phyloP scores from a whole-genome alignment of 2,329 filamentous ascomycete species.

The Fusarium sp. region DNA sequence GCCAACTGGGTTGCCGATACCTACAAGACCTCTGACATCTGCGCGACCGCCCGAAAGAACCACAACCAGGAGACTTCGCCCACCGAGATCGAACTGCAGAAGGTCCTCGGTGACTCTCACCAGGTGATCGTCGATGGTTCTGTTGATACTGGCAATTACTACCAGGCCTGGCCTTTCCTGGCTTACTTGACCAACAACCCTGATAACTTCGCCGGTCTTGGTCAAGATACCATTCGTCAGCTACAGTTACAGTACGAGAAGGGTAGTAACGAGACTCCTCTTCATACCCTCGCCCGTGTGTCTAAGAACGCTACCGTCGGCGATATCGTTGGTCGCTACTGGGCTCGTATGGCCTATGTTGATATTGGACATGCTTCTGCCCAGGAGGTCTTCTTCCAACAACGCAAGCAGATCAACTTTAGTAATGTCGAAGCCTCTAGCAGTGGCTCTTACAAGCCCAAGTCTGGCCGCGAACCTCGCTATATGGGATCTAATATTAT shows the following conservation, averaged over 20 bases:
- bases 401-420: constrained; percentile 56
- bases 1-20: constrained; percentile 65
- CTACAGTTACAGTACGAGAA: constrained; percentile 59
- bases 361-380: constrained; percentile 62
- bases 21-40: constrained; percentile 60
- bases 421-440: constrained; percentile 56
- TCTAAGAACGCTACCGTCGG: constrained; percentile 51
- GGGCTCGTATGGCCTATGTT: constrained; percentile 66
- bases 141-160: constrained; percentile 59
- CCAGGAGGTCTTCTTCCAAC: constrained; percentile 53
- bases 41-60: constrained; percentile 54
- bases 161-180: constrained; percentile 65
- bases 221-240: constrained; percentile 57
- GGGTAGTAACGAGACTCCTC: constrained; percentile 63
- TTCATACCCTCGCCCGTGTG: constrained; percentile 60
- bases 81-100: constrained; percentile 51
- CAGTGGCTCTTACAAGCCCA: constrained; percentile 57
- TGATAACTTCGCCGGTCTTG: constrained; percentile 57
- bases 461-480: constrained; percentile 56
- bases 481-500: constrained; percentile 66
- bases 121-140: constrained; percentile 63
- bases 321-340: constrained; percentile 62
- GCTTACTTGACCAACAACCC: constrained; percentile 63
- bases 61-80: constrained; percentile 50
- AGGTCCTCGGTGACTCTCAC: constrained; percentile 60